A percentile compares a stretch with the other conserved stretches of the same genome.
Evolutionary conservation across 2,329 filamentous ascomycete species (phyloP).

Genomic region (Polytolypa hystricis): DNA sequence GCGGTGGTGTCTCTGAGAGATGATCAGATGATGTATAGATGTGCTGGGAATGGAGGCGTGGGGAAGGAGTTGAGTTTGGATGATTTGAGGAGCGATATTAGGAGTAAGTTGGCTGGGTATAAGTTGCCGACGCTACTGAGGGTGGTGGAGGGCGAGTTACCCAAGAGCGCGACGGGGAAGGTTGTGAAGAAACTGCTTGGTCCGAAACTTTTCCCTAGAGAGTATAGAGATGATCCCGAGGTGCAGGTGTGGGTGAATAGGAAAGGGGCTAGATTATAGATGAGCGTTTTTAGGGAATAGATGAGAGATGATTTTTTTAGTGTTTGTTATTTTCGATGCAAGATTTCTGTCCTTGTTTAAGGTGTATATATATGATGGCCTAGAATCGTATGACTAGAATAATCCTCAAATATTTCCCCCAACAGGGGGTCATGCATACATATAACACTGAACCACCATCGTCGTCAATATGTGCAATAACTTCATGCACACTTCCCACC

Average conservation of each 20-base stretch:
- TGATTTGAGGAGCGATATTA: conserved; percentile 7
- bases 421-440: too few species aligned
- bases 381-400: too few species aligned
- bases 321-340: too few species aligned
- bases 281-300: too few species aligned
- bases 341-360: too few species aligned
- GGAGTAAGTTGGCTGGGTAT: conserved; percentile 8
- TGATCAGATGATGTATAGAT: conserved; percentile 8
- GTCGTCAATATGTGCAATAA: not conserved
- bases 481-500: not conserved
- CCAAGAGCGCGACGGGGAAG: conserved; percentile 40
- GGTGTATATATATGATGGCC: too few species aligned
- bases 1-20: conserved; percentile 8
- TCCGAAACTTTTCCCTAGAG: conserved; percentile 25
- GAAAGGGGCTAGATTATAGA: not conserved
- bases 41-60: conserved; percentile 4
- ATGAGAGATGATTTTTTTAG: too few species aligned
- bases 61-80: conserved; percentile 6
- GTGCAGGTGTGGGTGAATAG: conserved; percentile 20
- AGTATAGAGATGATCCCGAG: conserved; percentile 14
- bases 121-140: conserved; percentile 12
- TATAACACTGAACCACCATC: too few species aligned
- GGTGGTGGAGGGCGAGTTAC: conserved; percentile 34
- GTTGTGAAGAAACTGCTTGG: conserved; percentile 41
- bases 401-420: too few species aligned